These are phyloP conservation scores for Pleomassaria siparia DNA, from an alignment of 2,329 filamentous ascomycete species.

Conservation along the genomic window DNA sequence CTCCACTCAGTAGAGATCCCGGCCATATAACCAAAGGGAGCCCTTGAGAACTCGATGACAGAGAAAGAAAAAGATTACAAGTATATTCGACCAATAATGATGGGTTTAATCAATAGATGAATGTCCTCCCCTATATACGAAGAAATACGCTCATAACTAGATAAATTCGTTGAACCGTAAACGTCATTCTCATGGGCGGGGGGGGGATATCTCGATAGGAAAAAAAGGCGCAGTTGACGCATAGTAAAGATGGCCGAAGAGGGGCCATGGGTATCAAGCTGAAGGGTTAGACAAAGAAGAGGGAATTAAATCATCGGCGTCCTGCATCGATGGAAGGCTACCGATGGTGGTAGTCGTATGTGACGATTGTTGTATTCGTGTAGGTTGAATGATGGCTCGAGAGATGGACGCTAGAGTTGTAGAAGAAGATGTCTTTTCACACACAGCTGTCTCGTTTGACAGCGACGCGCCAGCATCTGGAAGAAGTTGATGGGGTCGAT, in stretches of 20 bases:
- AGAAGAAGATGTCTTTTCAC: conserved; percentile 12
- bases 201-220: conserved; percentile 23
- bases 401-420: conserved; percentile 19
- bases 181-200: conserved; percentile 16
- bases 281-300: conserved; percentile 17
- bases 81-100: no score
- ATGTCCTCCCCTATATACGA: neutral
- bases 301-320: conserved; percentile 36
- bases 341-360: conserved; percentile 27
- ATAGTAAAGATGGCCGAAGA: conserved; percentile 7
- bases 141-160: conserved; percentile 13
- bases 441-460: conserved; percentile 21
- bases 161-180: conserved; percentile 19
- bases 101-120: no score
- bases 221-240: conserved; percentile 20
- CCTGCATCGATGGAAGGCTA: conserved; percentile 31
- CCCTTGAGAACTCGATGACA: no score
- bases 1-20: neutral
- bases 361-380: conserved; percentile 13
- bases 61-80: no score
- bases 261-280: conserved; percentile 38
- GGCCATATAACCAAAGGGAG: neutral
- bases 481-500: conserved; percentile 23
- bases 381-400: conserved; percentile 13
- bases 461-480: conserved; percentile 30